These are phyloP conservation scores for Colletotrichum orchidophilum DNA, from an alignment of 2,329 filamentous ascomycete species.

Conservation along the genomic window DNA sequence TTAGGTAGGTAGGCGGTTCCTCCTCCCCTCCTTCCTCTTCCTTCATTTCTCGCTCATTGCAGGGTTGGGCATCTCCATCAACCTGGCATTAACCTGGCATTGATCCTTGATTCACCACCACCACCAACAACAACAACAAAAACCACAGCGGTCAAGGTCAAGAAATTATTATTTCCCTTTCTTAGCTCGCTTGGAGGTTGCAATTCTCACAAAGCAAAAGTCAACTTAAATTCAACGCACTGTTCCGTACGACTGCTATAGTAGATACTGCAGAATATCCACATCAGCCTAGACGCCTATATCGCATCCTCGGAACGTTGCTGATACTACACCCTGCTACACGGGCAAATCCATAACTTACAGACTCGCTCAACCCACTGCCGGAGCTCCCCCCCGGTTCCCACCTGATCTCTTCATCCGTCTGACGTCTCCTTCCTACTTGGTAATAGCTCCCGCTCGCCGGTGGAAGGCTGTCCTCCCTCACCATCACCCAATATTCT, in stretches of 20 bases:
- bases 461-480: slow-evolving; percentile 15
- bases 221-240: neutral
- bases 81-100: neutral
- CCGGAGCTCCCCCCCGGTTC: slow-evolving; percentile 1
- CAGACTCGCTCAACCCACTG: slow-evolving; percentile 10
- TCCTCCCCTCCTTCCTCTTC: slow-evolving; percentile 10
- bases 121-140: neutral
- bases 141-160: neutral
- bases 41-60: neutral
- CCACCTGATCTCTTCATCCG: slow-evolving; percentile 7
- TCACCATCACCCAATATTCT: neutral
- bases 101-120: neutral
- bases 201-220: neutral
- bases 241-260: neutral
- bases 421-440: slow-evolving; percentile 33
- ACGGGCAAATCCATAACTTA: neutral
- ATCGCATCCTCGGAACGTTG: neutral
- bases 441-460: slow-evolving; percentile 27
- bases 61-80: neutral
- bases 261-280: neutral
- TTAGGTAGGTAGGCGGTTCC: slow-evolving; percentile 20
- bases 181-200: neutral
- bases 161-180: neutral
- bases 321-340: neutral
- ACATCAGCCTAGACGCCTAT: neutral